A percentile compares a stretch with the other conserved stretches of the same genome.
Evolutionary conservation across 169 alveolate genomes (phyloP).

Genomic region (Plasmodium blacklocki): DNA sequence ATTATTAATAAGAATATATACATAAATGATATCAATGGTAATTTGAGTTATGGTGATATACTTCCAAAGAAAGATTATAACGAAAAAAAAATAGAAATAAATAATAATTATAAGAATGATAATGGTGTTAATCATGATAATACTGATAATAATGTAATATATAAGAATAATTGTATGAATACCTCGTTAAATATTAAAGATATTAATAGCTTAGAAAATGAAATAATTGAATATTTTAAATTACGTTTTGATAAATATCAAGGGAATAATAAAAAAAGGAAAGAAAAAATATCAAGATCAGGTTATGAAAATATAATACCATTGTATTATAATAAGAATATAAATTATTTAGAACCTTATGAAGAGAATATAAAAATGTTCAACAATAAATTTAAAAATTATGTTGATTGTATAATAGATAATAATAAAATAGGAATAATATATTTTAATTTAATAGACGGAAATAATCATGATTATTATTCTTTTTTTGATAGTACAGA

Average conservation of each 20-base stretch:
- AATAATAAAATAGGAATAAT: conserved; percentile 7
- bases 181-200: background rate
- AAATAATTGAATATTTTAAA: conserved; percentile 10
- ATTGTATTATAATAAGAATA: no score
- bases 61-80: no score
- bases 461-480: conserved; percentile 46
- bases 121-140: no score
- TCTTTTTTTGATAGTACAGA: conserved; percentile 18
- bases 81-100: no score
- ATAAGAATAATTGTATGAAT: background rate
- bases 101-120: no score
- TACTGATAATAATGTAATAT: no score
- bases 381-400: conserved; percentile 22
- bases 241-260: background rate
- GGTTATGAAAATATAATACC: no score
- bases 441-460: conserved; percentile 21
- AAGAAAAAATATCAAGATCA: background rate
- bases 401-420: conserved; percentile 7
- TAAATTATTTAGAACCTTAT: conserved; percentile 3
- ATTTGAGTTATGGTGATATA: no score
- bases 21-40: background rate
- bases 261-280: background rate
- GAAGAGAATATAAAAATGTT: conserved; percentile 7
- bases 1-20: conserved; percentile 7
- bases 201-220: background rate